A percentile compares a stretch with the other conserved stretches of the same genome.
Conservation (phyloP, 257 asterid species). For the Jacaranda mimosifolia region DNA sequence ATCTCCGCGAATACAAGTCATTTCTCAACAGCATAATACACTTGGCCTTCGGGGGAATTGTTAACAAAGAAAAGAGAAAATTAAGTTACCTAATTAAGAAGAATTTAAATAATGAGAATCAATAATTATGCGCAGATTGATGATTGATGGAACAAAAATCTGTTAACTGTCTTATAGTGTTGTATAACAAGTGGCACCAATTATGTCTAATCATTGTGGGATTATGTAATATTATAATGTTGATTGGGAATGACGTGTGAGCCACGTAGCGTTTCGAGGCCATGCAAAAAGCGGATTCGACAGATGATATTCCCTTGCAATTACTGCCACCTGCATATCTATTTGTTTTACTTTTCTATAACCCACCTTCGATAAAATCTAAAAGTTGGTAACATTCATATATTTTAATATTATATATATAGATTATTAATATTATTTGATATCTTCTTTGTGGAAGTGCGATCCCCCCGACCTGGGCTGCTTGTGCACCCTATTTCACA, state of each 20-base stretch:
- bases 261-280: constrained; percentile 15
- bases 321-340: neutral
- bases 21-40: too few relatives aligned
- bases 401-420: too few relatives aligned
- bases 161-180: neutral
- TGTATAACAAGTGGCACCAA: constrained; percentile 31
- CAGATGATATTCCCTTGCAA: neutral
- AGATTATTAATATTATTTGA: too few relatives aligned
- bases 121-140: constrained; percentile 11
- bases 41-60: too few relatives aligned
- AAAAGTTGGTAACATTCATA: too few relatives aligned
- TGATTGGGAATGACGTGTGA: neutral
- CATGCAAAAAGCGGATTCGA: neutral
- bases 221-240: neutral
- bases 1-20: too few relatives aligned
- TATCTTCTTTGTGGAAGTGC: too few relatives aligned
- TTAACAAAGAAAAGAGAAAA: too few relatives aligned
- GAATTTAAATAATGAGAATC: neutral
- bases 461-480: too few relatives aligned
- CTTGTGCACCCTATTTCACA: too few relatives aligned
- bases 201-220: constrained; percentile 22
- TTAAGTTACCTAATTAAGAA: too few relatives aligned
- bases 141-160: constrained; percentile 26
- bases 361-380: neutral
- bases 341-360: neutral